Evolutionary conservation across 129 eudicot species (phyloP), one percentile per base, ranked within the genome.

Genomic region (Gnaphalium uliginosum): DNA sequence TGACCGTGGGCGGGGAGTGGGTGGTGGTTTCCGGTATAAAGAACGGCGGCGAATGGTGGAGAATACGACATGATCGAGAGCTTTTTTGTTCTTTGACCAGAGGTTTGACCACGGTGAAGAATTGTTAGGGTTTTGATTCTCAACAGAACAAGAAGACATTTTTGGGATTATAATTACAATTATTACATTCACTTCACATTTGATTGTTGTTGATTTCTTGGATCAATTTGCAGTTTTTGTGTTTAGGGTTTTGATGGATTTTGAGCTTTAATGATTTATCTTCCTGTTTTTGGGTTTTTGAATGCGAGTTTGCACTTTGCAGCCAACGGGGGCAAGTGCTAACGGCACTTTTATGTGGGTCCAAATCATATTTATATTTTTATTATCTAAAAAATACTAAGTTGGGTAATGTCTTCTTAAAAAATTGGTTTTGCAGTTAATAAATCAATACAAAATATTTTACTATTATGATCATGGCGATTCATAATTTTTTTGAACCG

Each of bases 51-150:
- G 86, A 76, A 87, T 82, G 76, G 87, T 76, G 24, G 83, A 71
- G 66, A 77, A 68, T 59, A 89, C 71, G 2, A 78, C 87, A 51
- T 82, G 80, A 69, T 87, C 87, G 6, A 89, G 73, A 50, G 83
- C 86, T 58, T 92, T 88, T 67, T 84, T 86, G 82, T 81, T 85
- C 61, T 87, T 89, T 63, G 70, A 62, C 89, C 88, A 85, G 10
- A 81, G 60, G 41, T 80, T 79, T 26, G 84, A 63, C 86, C 85
- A 78, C 0, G 84, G 73, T 73, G 79, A 79, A 71, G 86, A 73
- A 24, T 33, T 60, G 68, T 48, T 68, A 66, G 79, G 76, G 81
- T 72, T 79, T 61, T 79, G 78, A 63, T 75, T 87, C 53, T 86
- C 84, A 13, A 82, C 68, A 11, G 88, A 78, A 24, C 71, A 84